phyloP scores from a whole-genome alignment of 177 flowering plant species.

The Vitis hybrid region DNA sequence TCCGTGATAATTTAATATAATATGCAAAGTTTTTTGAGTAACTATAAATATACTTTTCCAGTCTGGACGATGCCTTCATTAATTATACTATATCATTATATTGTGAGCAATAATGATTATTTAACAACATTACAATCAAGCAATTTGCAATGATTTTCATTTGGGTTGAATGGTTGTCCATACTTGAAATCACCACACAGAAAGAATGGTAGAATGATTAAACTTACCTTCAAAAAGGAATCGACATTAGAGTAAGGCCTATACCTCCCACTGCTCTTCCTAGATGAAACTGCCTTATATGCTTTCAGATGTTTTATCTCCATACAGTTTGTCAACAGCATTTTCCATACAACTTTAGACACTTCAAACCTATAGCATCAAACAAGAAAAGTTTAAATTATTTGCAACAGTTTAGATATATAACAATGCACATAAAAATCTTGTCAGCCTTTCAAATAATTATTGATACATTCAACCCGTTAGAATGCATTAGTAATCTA shows the following conservation, averaged over 20 bases:
- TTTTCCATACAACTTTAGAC: conserved; percentile 52
- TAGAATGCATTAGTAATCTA: not conserved
- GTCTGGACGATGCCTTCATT: too few species aligned
- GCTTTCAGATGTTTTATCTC: conserved; percentile 39
- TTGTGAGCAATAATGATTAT: too few species aligned
- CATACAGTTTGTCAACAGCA: conserved; percentile 30
- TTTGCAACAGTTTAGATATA: too few species aligned
- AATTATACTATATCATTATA: too few species aligned
- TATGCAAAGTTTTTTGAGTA: too few species aligned
- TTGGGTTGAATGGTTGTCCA: not conserved
- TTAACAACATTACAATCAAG: too few species aligned
- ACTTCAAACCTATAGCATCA: conserved; percentile 47
- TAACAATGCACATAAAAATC: too few species aligned
- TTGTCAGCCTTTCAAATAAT: not conserved
- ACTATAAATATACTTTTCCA: too few species aligned
- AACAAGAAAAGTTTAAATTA: not conserved
- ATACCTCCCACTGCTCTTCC: conserved; percentile 55
- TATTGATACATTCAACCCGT: not conserved
- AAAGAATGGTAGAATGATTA: not conserved
- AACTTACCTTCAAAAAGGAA: conserved; percentile 64
- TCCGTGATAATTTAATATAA: too few species aligned
- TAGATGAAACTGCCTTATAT: conserved; percentile 28
- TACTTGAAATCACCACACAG: not conserved
- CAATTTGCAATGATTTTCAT: not conserved
- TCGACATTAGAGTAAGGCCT: conserved; percentile 69